These are phyloP conservation scores for Linum usitatissimum DNA, from an alignment of 345 rosid species.

Conservation along the genomic window DNA sequence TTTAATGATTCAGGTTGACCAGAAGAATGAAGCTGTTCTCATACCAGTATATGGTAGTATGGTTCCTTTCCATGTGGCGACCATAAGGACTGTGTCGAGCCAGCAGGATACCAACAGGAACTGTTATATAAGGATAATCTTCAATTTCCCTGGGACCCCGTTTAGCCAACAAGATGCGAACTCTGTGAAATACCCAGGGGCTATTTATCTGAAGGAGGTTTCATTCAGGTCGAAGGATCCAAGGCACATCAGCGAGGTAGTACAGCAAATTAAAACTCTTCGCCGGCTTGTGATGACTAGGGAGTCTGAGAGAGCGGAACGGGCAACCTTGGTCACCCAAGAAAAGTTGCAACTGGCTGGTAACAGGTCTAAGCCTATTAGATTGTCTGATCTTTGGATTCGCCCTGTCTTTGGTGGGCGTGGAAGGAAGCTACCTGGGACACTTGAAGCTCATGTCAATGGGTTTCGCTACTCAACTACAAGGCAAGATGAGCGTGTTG, in stretches of 20 bases:
- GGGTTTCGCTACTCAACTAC: slow-evolving; percentile 76
- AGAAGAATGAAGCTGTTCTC: slow-evolving; percentile 76
- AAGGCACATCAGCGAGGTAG: slow-evolving; percentile 82
- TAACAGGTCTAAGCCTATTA: slow-evolving; percentile 82
- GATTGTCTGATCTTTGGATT: slow-evolving; percentile 71
- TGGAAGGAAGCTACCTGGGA: slow-evolving; percentile 75
- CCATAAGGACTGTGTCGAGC: slow-evolving; percentile 78
- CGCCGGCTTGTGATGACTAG: slow-evolving; percentile 69
- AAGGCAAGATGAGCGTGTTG: slow-evolving; percentile 76
- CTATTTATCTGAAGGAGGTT: slow-evolving; percentile 75
- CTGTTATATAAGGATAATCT: slow-evolving; percentile 75
- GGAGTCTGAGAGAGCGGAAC: slow-evolving; percentile 84
- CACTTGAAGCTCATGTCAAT: slow-evolving; percentile 77
- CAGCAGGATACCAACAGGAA: slow-evolving; percentile 78
- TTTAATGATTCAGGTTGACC: slow-evolving; percentile 75
- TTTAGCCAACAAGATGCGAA: slow-evolving; percentile 71
- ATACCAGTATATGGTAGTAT: slow-evolving; percentile 80
- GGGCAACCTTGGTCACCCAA: slow-evolving; percentile 88
- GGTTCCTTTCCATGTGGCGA: slow-evolving; percentile 88
- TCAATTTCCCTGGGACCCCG: slow-evolving; percentile 78
- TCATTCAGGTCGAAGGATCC: slow-evolving; percentile 87
- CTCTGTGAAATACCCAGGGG: slow-evolving; percentile 54
- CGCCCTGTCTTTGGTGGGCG: slow-evolving; percentile 85
- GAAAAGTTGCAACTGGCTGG: slow-evolving; percentile 76
- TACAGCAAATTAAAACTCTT: slow-evolving; percentile 65